phyloP scores from a whole-genome alignment of 2,329 filamentous ascomycete genomes.

The Cyphellophora europaea region DNA sequence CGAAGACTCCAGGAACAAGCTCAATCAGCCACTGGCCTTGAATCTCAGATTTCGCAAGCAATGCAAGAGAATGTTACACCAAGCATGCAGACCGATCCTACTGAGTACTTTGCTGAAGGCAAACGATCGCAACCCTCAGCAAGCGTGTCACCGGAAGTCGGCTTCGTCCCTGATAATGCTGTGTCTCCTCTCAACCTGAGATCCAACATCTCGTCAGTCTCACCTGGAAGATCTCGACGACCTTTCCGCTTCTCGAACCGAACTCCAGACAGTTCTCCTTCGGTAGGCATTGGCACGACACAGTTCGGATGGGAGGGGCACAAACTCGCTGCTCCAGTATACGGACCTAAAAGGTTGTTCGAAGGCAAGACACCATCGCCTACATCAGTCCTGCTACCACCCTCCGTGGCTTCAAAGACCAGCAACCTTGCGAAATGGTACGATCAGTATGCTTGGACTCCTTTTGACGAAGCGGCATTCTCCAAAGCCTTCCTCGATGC shows the following conservation, averaged over 20 bases:
- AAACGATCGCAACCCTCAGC: neutral
- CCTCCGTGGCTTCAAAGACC: conserved; percentile 1
- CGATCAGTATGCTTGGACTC: too few relatives aligned
- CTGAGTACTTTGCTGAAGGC: neutral
- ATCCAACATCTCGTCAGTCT: neutral
- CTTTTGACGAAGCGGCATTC: conserved; percentile 9
- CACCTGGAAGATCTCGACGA: neutral
- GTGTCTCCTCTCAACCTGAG: neutral
- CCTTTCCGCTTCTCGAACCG: conserved; percentile 2
- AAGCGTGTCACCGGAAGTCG: neutral
- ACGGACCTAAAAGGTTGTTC: neutral
- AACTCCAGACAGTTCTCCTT: neutral
- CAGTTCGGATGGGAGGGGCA: neutral
- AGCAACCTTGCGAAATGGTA: neutral
- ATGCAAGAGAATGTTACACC: neutral
- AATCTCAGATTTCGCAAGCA: neutral
- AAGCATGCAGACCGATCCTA: neutral
- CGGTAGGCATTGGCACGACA: neutral
- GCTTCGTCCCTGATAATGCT: neutral
- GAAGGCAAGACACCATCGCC: conserved; percentile 8
- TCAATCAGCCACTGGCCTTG: neutral
- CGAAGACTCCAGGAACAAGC: too few relatives aligned
- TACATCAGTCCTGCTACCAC: conserved; percentile 5
- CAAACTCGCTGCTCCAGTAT: neutral
- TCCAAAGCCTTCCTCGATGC: conserved; percentile 4